Percentiles rank a stretch among this genome's conserved stretches.
Evolutionary conservation across 2,329 filamentous ascomycete species (phyloP).

Genomic region (Macrophomina pseudophaseolina): DNA sequence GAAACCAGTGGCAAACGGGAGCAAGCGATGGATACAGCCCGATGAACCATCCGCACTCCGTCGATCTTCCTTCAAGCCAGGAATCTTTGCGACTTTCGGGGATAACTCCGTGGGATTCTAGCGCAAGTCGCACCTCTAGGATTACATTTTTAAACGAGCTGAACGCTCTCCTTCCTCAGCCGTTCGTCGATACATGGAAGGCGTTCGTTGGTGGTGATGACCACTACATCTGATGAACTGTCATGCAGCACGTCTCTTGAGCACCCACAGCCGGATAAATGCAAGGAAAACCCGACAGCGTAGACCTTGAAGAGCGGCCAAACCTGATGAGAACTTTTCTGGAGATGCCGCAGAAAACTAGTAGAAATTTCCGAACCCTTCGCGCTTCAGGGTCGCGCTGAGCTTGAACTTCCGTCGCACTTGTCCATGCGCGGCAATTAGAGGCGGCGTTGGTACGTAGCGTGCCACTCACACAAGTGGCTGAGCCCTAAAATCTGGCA

Average conservation of each 20-base stretch:
- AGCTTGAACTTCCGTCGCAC: not conserved
- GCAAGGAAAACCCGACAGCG: not conserved
- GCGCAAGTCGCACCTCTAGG: not conserved
- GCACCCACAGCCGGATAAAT: not conserved
- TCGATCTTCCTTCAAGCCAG: conserved; percentile 1
- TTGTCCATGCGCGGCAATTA: not conserved
- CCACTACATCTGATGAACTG: not conserved
- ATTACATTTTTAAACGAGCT: not conserved
- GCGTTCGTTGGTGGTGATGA: not conserved
- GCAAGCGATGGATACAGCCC: not conserved
- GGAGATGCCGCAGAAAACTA: not conserved
- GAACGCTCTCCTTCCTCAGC: not conserved
- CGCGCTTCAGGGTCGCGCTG: not conserved
- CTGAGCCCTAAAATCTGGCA: not conserved
- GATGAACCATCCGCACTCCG: not conserved
- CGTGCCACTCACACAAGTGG: not conserved
- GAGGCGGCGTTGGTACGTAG: not conserved
- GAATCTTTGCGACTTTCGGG: not conserved
- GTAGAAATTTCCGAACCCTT: not conserved
- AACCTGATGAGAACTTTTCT: not conserved
- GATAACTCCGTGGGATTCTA: not conserved
- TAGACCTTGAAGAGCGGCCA: not conserved
- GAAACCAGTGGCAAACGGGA: not conserved
- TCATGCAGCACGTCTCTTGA: not conserved
- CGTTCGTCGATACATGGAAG: not conserved